A percentile compares a stretch with the other conserved stretches of the same genome.
Conservation (phyloP, 129 eudicot genomes). For the Daucus carota region DNA sequence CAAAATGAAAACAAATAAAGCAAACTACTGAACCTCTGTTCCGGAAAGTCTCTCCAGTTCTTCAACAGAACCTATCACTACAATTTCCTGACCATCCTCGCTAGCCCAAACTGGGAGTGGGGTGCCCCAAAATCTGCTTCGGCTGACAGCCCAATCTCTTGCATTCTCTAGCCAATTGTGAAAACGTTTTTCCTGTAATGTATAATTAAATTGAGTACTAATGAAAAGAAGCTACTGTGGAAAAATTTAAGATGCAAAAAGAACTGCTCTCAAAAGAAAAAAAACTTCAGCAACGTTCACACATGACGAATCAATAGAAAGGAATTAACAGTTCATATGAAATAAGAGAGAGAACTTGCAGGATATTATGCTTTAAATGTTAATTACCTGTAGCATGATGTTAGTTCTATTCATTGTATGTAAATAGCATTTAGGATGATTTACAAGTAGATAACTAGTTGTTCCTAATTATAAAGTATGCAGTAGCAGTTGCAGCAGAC, state of each 20-base stretch:
- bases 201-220: background rate
- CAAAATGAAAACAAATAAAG: background rate
- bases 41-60: slow-evolving; percentile 75
- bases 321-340: background rate
- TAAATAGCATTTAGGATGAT: background rate
- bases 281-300: background rate
- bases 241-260: background rate
- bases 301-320: background rate
- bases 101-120: slow-evolving; percentile 87
- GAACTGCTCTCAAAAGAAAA: background rate
- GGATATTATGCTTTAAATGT: background rate
- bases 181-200: slow-evolving; percentile 60
- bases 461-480: background rate
- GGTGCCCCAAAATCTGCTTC: slow-evolving; percentile 92
- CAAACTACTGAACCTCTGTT: slow-evolving; percentile 29
- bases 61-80: slow-evolving; percentile 59
- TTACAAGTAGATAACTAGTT: too few relatives aligned
- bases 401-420: background rate
- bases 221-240: background rate
- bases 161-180: slow-evolving; percentile 90
- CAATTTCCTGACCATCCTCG: slow-evolving; percentile 70
- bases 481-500: background rate
- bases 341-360: background rate
- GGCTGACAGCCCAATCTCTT: slow-evolving; percentile 75
- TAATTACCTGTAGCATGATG: background rate